Percentiles rank a stretch among this genome's conserved stretches.
Conservation (phyloP, 306 rosid genomes). For the Mimosa pudica region DNA sequence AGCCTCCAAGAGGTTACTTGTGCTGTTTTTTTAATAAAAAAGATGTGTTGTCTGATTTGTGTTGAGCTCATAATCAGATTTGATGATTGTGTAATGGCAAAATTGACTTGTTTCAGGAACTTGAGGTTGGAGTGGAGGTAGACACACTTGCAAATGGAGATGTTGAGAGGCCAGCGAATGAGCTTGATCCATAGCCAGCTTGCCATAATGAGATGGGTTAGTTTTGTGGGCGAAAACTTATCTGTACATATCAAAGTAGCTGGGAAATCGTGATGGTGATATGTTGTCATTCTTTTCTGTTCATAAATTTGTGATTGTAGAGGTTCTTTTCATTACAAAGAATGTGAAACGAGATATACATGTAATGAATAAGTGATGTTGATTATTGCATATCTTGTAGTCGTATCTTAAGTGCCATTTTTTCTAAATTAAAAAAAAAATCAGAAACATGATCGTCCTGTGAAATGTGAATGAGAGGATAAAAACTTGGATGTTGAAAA, state of each 20-base stretch:
- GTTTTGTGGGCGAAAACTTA: constrained; percentile 36
- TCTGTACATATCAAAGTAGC: constrained; percentile 52
- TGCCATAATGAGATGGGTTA: constrained; percentile 7
- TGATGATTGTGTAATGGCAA: constrained; percentile 15
- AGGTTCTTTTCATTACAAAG: constrained; percentile 32
- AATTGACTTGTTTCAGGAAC: constrained; percentile 48
- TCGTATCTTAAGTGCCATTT: background rate
- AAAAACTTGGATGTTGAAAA: too few species aligned
- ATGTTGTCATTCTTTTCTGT: constrained; percentile 72
- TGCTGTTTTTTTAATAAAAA: too few species aligned
- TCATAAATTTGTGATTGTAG: constrained; percentile 61
- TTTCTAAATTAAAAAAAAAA: background rate
- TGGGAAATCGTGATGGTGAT: constrained; percentile 42
- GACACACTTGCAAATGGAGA: constrained; percentile 52
- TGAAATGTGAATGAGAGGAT: background rate
- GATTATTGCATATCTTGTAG: background rate
- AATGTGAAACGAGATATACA: constrained; percentile 33
- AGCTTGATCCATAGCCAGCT: constrained; percentile 61
- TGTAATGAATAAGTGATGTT: constrained; percentile 48
- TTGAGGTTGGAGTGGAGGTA: constrained; percentile 36
- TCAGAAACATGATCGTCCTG: background rate
- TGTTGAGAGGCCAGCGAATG: constrained; percentile 57
- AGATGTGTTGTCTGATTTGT: background rate
- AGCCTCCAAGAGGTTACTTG: too few species aligned
- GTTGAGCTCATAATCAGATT: constrained; percentile 25